Base-by-base conservation (phyloP, 2,329 filamentous ascomycete species). In the Neurospora crassa region DNA sequence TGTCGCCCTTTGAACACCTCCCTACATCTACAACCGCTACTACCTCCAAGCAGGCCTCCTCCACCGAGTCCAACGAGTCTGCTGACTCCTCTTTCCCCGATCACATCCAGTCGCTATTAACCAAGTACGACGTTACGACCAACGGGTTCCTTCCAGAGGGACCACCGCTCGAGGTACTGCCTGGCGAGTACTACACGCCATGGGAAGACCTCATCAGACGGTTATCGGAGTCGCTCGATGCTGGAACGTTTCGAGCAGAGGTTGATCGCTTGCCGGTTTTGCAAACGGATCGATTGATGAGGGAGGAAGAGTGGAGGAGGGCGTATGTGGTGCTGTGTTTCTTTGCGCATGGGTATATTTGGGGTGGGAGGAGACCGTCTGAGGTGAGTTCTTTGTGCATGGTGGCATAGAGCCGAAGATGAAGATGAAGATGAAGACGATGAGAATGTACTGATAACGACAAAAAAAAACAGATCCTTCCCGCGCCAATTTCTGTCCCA, bases 311-410 rank as follows among this genome's bases (percentile, higher is more conserved):
- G 82, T 96, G 92, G 92, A 86, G 91, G 74, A 85, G 94, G 75
- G 93, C 93, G 70, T 97, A 96, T 79, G 86, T 90, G 2, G 84
- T 96, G 8, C 83, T 97, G 59, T 89, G 87, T 0, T 96, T 96
- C 77, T 86, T 97, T 70, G 86, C 92, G 0, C 93, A 98, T 80
- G 90, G 89, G 11, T 97, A 97, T 80, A 89, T 97, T 24, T 98
- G 95, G 95, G 93, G 93, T 71, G 93, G 92, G 29, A 88, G 92
- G 63, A 86, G 84, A 70, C 91, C 94, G 1, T 85, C 86, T 73
- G 91, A 96, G 82, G 92, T 93, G 76, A 76, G 81, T 34, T n/a
- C 1, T 20, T 42, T 16, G 71, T 24, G 24, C 11, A 45, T n/a
- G 68, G n/a, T 29, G 1, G 24, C 41, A n/a, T 29, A 29, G 29